Base-by-base conservation (phyloP, 1,284 basidiomycete genomes). In the Tilletia caries region DNA sequence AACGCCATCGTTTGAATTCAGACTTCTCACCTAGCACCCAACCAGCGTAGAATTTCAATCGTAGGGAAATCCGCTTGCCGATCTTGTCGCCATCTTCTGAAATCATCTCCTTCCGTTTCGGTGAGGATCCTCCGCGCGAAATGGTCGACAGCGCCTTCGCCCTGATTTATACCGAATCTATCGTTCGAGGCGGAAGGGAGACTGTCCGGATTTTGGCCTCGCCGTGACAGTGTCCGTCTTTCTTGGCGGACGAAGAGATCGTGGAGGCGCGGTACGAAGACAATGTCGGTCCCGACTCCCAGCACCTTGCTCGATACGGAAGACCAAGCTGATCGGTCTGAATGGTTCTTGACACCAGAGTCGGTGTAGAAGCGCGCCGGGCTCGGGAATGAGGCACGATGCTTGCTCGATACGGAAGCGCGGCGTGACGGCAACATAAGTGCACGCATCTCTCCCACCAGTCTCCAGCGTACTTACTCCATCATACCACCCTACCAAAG, bases 231-330 rank as follows among this genome's bases (percentile, higher is more conserved):
- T 62, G 65, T 32, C 12, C 73, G 65, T 46, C 58, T 20, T 0
- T 68, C 67, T 8, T 73, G 74, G 29, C 77, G 66, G 13, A 60
- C 48, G 0, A 73, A 33, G 8, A 81, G 70, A n/a, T 60, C 68
- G 10, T 67, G 67, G 48, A 81, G 29, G 6, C 79, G 73, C 12
- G 79, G 75, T 2, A 76, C 20, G 54, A 71, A 75, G 32, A 82
- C 34, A 8, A 81, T 69, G 48, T 82, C 80, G 48, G 81, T 71
- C 27, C 80, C 80, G 5, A 81, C 65, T 15, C 80, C 80, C n/a
- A 82, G 66, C n/a, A 82, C 66, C 1, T 41, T 41, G 37, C 37
- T 41, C 67, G 68, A 1, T 74, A 37, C 1, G 20, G 1, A 13
- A 12, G 13, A 6, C 6, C 13, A 4, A 10, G 41, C 48, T 41